Evolutionary conservation across 1,284 basidiomycete genomes (phyloP).

Genomic region (Ustilago bromivora): DNA sequence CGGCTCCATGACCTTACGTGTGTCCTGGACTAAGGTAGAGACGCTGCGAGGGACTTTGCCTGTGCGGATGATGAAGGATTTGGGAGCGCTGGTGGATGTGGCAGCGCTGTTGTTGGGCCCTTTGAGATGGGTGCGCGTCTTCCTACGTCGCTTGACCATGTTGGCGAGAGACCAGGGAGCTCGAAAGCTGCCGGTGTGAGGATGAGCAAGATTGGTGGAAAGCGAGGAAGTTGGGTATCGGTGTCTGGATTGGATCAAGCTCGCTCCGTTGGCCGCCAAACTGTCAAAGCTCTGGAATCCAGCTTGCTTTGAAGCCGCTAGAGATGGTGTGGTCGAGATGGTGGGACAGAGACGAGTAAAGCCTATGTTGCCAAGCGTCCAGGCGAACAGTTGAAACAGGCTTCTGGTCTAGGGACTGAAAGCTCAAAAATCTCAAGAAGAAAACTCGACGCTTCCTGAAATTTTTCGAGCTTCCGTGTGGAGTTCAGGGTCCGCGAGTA

Average conservation of each 20-base stretch:
- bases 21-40: conserved; percentile 87
- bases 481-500: conserved; percentile 41
- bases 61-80: conserved; percentile 88
- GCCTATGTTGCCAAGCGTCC: too few relatives aligned
- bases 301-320: too few relatives aligned
- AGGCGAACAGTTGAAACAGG: background rate
- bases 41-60: conserved; percentile 91
- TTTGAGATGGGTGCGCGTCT: conserved; percentile 67
- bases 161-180: conserved; percentile 4
- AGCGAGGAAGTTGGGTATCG: conserved; percentile 3
- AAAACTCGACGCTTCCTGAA: conserved; percentile 27
- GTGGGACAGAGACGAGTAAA: too few relatives aligned
- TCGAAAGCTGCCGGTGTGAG: background rate
- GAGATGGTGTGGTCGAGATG: too few relatives aligned
- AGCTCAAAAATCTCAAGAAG: conserved; percentile 17
- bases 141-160: conserved; percentile 57
- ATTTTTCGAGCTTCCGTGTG: conserved; percentile 37
- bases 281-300: too few relatives aligned
- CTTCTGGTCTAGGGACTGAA: background rate
- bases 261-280: too few relatives aligned
- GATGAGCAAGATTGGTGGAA: background rate
- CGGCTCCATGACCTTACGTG: conserved; percentile 96
- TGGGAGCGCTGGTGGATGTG: conserved; percentile 69
- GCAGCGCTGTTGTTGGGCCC: conserved; percentile 58
- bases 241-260: background rate